Base-by-base conservation (phyloP, 768 basidiomycete species). In the Hemileccinum rubropunctum region DNA sequence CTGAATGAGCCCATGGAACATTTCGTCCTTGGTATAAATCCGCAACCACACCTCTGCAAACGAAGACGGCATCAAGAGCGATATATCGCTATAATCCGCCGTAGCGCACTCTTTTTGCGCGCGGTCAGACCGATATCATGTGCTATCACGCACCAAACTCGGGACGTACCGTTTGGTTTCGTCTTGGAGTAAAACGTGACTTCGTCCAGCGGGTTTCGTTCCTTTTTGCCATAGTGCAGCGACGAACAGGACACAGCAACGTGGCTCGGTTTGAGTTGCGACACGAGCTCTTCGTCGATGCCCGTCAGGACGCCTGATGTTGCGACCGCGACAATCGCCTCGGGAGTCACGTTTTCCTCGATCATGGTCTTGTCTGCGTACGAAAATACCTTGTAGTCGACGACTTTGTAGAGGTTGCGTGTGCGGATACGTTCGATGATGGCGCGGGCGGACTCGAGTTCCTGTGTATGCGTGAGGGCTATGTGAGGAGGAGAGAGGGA, bases 201-300 rank as follows among this genome's bases (percentile, higher is more conserved):
- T 14, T 68, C 75, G 39, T 84, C 77, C 40, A 91, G 60, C 1
- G 91, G 91, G 57, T 88, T 88, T 53, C 71, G 65, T 38, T 81
- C 79, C 54, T 78, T 73, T 81, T 86, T 88, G 3, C 90, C 91
- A 58, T 87, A 85, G 61, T 92, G 91, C 76, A 91, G 75, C n/a
- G 63, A 58, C 2, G 81, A 66, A 13, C 82, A 71, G 43, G 83
- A 78, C 18, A 92, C 85, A 35, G 85, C 78, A 27, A 92, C 73
- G 46, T 88, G 77, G 6, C 73, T 63, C 0, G 69, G 65, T 14
- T 53, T 61, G 11, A 86, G 69, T 9, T 67, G 65, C 4, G 59
- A 56, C 32, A 74, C 67, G 11, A 65, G 58, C 6, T 56, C 64
- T 12, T 63, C 53, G 10, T 68, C 58, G 0, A 67, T 56, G 3